A percentile compares a stretch with the other conserved stretches of the same genome.
These are phyloP conservation scores for Trichoderma atrobrunneum DNA, from an alignment of 2,329 filamentous ascomycete species.

Conservation along the genomic window DNA sequence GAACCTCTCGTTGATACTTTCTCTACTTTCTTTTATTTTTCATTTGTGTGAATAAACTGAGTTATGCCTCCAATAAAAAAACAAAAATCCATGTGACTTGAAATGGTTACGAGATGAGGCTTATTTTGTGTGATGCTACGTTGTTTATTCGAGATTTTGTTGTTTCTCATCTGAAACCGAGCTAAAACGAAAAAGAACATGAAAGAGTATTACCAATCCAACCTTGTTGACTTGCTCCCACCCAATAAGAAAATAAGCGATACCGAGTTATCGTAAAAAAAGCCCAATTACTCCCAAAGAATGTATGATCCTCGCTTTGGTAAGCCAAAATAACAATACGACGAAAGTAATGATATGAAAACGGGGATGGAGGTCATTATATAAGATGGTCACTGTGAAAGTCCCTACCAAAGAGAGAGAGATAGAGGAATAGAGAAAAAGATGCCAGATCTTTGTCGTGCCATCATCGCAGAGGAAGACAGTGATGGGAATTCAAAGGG, in stretches of 20 bases:
- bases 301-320: slow-evolving; percentile 1
- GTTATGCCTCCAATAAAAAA: neutral
- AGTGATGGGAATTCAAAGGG: slow-evolving; percentile 44
- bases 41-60: slow-evolving; percentile 10
- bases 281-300: neutral
- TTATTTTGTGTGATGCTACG: neutral
- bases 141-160: neutral
- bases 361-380: neutral
- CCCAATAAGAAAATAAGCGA: neutral
- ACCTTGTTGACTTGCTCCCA: neutral
- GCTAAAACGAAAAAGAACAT: neutral
- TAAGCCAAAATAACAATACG: neutral
- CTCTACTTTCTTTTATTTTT: neutral
- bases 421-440: neutral
- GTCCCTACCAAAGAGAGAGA: neutral
- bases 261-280: neutral
- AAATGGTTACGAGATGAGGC: neutral
- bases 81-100: neutral
- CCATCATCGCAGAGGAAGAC: neutral
- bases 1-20: neutral
- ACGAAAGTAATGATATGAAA: neutral
- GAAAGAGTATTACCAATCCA: neutral
- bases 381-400: neutral
- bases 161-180: slow-evolving; percentile 1
- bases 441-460: neutral